These are phyloP conservation scores for Lagerstroemia speciosa DNA, from an alignment of 345 rosid genomes.

Conservation along the genomic window DNA sequence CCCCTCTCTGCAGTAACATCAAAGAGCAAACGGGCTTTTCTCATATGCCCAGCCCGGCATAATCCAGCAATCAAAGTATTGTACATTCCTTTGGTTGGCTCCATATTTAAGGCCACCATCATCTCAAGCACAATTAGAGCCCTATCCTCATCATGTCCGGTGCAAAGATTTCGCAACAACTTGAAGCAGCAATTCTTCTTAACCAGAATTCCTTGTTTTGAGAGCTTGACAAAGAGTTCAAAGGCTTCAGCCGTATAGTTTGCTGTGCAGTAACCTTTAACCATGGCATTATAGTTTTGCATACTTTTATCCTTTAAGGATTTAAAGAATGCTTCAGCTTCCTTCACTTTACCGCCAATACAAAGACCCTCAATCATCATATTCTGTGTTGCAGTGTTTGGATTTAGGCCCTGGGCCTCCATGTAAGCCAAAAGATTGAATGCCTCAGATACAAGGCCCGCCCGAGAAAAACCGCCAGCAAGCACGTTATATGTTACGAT, in stretches of 20 bases:
- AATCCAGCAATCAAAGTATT: conserved; percentile 36
- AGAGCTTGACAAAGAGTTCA: conserved; percentile 24
- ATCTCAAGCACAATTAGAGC: conserved; percentile 29
- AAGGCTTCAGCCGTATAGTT: conserved; percentile 31
- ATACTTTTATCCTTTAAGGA: conserved; percentile 26
- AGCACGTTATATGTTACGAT: conserved; percentile 44
- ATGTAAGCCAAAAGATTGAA: conserved; percentile 24
- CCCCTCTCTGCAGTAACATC: conserved; percentile 26
- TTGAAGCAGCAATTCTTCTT: conserved; percentile 37
- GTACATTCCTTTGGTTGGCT: conserved; percentile 36
- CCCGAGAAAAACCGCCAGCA: conserved; percentile 39
- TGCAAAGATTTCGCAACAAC: conserved; percentile 37
- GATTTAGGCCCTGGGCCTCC: conserved; percentile 36
- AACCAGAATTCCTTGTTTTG: conserved; percentile 24
- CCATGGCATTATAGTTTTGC: conserved; percentile 42
- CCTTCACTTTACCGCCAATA: conserved; percentile 44
- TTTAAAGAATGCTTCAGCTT: conserved; percentile 45
- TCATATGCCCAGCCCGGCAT: conserved; percentile 30
- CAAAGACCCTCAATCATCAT: conserved; percentile 65
- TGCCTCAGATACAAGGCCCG: conserved; percentile 33
- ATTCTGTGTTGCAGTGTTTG: conserved; percentile 35
- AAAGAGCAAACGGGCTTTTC: conserved; percentile 33
- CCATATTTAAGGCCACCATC: conserved; percentile 33
- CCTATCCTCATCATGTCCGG: conserved; percentile 26
- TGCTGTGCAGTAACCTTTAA: conserved; percentile 54